A percentile compares a stretch with the other conserved stretches of the same genome.
Conservation (phyloP, 2,329 filamentous ascomycete species). For the Teratosphaeria destructans region DNA sequence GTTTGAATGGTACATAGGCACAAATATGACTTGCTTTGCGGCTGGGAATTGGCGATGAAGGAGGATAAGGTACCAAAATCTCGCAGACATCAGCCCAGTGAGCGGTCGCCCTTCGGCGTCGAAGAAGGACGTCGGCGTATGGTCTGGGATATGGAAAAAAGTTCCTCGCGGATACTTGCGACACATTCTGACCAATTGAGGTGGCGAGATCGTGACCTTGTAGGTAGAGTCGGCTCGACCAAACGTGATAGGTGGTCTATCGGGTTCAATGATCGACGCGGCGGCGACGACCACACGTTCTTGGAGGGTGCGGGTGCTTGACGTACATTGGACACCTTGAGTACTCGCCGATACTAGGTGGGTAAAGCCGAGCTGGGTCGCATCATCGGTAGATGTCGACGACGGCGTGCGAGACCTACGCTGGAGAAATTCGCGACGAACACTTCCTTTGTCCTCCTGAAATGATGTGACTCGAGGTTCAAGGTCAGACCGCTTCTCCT, state of each 20-base stretch:
- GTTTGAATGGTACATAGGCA: conserved; percentile 42
- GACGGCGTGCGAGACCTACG: neutral
- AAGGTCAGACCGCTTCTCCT: neutral
- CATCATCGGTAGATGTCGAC: neutral
- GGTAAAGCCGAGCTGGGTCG: neutral
- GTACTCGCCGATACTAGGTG: conserved; percentile 1
- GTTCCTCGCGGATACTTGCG: conserved; percentile 12
- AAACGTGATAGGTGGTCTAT: conserved; percentile 6
- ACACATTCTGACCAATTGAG: conserved; percentile 12
- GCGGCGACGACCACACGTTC: conserved; percentile 12
- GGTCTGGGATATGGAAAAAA: conserved; percentile 11
- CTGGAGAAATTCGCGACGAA: neutral
- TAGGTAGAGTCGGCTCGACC: conserved; percentile 12
- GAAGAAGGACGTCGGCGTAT: conserved; percentile 9
- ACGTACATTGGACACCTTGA: conserved; percentile 5
- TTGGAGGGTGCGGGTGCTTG: neutral
- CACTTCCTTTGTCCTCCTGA: neutral
- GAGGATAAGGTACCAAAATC: conserved; percentile 12
- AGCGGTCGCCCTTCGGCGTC: conserved; percentile 11
- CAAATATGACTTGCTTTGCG: conserved; percentile 38
- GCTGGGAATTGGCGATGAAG: conserved; percentile 30
- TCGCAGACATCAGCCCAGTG: conserved; percentile 8
- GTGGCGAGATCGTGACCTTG: conserved; percentile 9
- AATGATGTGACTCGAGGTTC: neutral
- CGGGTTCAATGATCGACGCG: conserved; percentile 8